Percentiles rank a stretch among this genome's conserved stretches.
phyloP scores from a whole-genome alignment of 306 rosid species.

The Sophora flavescens region DNA sequence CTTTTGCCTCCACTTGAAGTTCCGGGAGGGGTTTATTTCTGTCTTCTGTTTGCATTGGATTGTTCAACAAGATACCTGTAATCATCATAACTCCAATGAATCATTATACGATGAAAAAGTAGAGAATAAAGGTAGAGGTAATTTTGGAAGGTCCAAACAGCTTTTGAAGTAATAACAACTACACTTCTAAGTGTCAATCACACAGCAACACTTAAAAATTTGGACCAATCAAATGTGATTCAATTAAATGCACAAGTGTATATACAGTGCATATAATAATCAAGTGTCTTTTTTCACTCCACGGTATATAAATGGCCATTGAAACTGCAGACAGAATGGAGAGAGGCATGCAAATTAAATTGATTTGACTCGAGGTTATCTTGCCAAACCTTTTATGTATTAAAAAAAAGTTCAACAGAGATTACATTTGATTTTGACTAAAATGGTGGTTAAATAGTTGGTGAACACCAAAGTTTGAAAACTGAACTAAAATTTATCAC shows the following conservation, averaged over 20 bases:
- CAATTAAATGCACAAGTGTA: background rate
- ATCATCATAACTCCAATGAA: conserved; percentile 20
- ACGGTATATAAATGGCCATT: background rate
- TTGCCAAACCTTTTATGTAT: background rate
- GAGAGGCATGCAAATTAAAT: conserved; percentile 9
- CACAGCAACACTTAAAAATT: background rate
- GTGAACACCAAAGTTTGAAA: conserved; percentile 27
- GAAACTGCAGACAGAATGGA: background rate
- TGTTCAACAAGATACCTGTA: conserved; percentile 57
- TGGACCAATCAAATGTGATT: conserved; percentile 8
- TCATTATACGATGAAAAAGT: conserved; percentile 31
- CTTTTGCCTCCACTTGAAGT: conserved; percentile 35
- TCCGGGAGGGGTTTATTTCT: conserved; percentile 17
- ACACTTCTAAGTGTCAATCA: conserved; percentile 11
- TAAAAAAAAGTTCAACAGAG: background rate
- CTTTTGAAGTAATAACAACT: conserved; percentile 21
- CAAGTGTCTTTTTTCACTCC: background rate
- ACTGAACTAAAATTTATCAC: conserved; percentile 2
- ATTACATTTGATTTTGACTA: conserved; percentile 27
- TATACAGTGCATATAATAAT: conserved; percentile 25
- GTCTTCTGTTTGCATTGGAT: conserved; percentile 47
- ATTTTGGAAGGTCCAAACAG: conserved; percentile 30
- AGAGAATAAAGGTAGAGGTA: background rate
- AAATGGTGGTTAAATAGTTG: background rate
- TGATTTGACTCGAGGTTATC: conserved; percentile 11